Conservation (phyloP, 805 yeast genomes). For the Ogataea nitratoaversa region DNA sequence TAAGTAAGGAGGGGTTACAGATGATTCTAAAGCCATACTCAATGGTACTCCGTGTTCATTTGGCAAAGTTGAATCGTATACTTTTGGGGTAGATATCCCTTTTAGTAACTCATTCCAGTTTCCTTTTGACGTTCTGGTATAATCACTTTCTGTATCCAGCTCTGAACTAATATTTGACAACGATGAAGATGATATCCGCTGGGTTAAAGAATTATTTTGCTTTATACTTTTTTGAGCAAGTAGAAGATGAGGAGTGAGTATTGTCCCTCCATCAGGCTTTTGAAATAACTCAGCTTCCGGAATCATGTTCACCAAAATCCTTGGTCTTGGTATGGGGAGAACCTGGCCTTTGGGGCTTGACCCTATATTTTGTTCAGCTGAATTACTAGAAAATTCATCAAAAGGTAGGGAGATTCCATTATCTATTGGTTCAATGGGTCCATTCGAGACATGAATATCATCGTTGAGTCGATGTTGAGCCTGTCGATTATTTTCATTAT, state of each 20-base stretch:
- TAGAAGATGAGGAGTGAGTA: slow-evolving; percentile 16
- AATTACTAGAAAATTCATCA: too few species aligned
- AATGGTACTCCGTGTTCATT: not conserved
- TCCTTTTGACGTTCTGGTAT: not conserved
- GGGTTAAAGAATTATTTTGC: not conserved
- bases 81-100: not conserved
- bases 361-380: not conserved
- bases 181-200: not conserved
- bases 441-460: not conserved
- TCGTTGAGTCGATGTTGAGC: too few species aligned
- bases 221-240: slow-evolving; percentile 9
- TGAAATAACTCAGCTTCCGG: slow-evolving; percentile 20
- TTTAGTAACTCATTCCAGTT: not conserved
- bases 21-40: not conserved
- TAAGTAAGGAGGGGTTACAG: not conserved
- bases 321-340: slow-evolving; percentile 6
- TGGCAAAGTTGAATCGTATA: not conserved
- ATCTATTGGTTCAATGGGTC: not conserved
- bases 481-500: too few species aligned
- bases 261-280: slow-evolving; percentile 14
- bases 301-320: slow-evolving; percentile 9
- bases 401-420: not conserved
- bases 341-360: not conserved
- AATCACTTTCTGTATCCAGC: not conserved
- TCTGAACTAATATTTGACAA: not conserved